Percentiles rank a stretch among this genome's conserved stretches.
Evolutionary conservation across 305 asterid species (phyloP).

Genomic region (Solanum hybrid): DNA sequence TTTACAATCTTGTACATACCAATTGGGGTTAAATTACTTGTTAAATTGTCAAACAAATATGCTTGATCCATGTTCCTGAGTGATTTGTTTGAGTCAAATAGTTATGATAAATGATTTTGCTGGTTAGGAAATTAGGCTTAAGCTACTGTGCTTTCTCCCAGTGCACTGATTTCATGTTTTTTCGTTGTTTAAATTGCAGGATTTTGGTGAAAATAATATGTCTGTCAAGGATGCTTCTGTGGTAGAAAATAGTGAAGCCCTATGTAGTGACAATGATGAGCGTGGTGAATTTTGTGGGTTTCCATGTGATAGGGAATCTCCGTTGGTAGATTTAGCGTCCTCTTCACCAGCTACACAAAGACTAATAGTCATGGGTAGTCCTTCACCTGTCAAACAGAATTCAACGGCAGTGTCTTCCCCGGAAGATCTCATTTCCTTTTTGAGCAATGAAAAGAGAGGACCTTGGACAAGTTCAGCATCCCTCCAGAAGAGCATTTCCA

Average conservation of each 20-base stretch:
- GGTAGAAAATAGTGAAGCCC: slow-evolving; percentile 10
- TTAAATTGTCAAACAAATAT: neutral
- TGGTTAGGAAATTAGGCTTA: neutral
- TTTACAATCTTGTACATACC: neutral
- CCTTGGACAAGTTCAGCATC: slow-evolving; percentile 37
- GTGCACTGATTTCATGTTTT: neutral
- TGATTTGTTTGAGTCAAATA: neutral
- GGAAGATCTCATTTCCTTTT: slow-evolving; percentile 30
- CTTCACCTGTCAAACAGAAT: slow-evolving; percentile 41
- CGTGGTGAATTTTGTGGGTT: slow-evolving; percentile 17
- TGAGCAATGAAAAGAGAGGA: slow-evolving; percentile 26
- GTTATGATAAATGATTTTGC: neutral
- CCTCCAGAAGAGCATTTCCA: slow-evolving; percentile 75
- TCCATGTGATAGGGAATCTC: slow-evolving; percentile 31
- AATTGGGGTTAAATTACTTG: neutral
- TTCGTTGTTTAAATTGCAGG: slow-evolving; percentile 8
- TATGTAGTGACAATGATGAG: slow-evolving; percentile 7
- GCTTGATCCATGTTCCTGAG: neutral
- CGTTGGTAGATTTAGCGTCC: slow-evolving; percentile 27
- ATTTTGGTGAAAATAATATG: slow-evolving; percentile 3
- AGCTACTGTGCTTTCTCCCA: slow-evolving; percentile 5
- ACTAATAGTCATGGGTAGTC: slow-evolving; percentile 17
- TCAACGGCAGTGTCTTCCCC: slow-evolving; percentile 33
- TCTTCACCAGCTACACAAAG: slow-evolving; percentile 38
- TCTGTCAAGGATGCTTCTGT: slow-evolving; percentile 11